Conservation (phyloP, 768 basidiomycete species). For the Plicaturopsis crispa region DNA sequence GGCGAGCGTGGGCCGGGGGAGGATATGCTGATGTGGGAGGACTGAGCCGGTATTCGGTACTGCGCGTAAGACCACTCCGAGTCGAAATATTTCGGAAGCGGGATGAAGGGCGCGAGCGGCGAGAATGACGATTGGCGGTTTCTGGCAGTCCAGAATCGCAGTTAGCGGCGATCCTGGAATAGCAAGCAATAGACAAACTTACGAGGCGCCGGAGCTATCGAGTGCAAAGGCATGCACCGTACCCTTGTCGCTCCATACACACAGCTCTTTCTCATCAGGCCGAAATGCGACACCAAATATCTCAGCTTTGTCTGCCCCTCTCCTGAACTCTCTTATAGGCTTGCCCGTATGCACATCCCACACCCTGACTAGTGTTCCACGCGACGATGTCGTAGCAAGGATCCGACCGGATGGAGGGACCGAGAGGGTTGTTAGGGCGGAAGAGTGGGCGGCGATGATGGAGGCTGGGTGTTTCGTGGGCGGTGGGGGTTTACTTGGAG, state of each 20-base stretch:
- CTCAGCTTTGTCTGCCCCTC: slow-evolving; percentile 85
- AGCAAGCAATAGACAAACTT: slow-evolving; percentile 26
- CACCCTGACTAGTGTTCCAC: slow-evolving; percentile 81
- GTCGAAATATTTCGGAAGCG: slow-evolving; percentile 84
- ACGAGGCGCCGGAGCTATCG: slow-evolving; percentile 57
- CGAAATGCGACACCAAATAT: slow-evolving; percentile 89
- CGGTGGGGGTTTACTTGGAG: slow-evolving; percentile 45
- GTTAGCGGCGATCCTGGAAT: slow-evolving; percentile 5
- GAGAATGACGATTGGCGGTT: slow-evolving; percentile 84
- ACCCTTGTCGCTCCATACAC: slow-evolving; percentile 94
- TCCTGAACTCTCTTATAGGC: slow-evolving; percentile 69
- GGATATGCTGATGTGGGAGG: slow-evolving; percentile 73
- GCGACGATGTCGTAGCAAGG: slow-evolving; percentile 76
- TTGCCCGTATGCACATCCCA: slow-evolving; percentile 76
- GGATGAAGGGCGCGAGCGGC: slow-evolving; percentile 70
- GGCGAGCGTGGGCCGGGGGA: slow-evolving; percentile 49
- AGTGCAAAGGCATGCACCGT: slow-evolving; percentile 88
- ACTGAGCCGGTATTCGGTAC: slow-evolving; percentile 81
- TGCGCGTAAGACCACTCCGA: slow-evolving; percentile 97
- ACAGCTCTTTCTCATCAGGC: slow-evolving; percentile 78
- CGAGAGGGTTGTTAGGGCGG: slow-evolving; percentile 71
- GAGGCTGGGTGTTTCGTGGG: slow-evolving; percentile 61
- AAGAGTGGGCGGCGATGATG: slow-evolving; percentile 79
- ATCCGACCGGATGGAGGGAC: slow-evolving; percentile 71
- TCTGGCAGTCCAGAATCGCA: too few species aligned